Conservation (phyloP, 805 yeast genomes). For the Suhomyces vadensis region DNA sequence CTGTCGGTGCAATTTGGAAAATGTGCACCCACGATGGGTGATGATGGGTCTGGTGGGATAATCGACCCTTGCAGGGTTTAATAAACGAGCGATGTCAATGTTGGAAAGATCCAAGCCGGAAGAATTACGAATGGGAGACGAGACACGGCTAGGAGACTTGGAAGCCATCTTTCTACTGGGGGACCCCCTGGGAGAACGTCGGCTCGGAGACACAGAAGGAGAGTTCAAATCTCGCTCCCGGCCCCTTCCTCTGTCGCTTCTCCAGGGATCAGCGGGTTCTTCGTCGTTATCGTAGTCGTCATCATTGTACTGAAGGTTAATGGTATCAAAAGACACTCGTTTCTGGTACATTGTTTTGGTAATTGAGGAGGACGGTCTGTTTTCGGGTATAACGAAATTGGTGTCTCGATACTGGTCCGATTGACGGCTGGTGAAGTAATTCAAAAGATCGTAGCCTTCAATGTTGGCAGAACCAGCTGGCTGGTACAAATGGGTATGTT, state of each 20-base stretch:
- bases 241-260: conserved; percentile 3
- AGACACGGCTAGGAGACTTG: conserved; percentile 16
- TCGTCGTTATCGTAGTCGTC: conserved; percentile 19
- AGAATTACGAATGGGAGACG: not conserved
- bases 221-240: conserved; percentile 9
- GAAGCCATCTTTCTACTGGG: conserved; percentile 6
- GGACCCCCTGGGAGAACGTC: conserved; percentile 9
- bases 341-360: conserved; percentile 20
- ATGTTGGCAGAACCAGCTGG: not conserved
- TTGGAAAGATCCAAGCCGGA: conserved; percentile 5
- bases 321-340: conserved; percentile 57
- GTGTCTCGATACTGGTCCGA: conserved; percentile 25
- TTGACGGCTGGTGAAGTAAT: conserved; percentile 14
- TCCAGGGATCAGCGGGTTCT: conserved; percentile 1
- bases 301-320: conserved; percentile 37
- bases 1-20: conserved; percentile 47
- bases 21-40: conserved; percentile 43
- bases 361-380: conserved; percentile 8
- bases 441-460: conserved; percentile 13
- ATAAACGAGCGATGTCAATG: conserved; percentile 9
- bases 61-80: conserved; percentile 14
- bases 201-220: conserved; percentile 9
- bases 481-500: conserved; percentile 4
- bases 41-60: conserved; percentile 45
- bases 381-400: conserved; percentile 17